Percentiles rank a stretch among this genome's conserved stretches.
phyloP scores from a whole-genome alignment of 2,329 filamentous ascomycete species.

The Nannizziopsis barbatae region DNA sequence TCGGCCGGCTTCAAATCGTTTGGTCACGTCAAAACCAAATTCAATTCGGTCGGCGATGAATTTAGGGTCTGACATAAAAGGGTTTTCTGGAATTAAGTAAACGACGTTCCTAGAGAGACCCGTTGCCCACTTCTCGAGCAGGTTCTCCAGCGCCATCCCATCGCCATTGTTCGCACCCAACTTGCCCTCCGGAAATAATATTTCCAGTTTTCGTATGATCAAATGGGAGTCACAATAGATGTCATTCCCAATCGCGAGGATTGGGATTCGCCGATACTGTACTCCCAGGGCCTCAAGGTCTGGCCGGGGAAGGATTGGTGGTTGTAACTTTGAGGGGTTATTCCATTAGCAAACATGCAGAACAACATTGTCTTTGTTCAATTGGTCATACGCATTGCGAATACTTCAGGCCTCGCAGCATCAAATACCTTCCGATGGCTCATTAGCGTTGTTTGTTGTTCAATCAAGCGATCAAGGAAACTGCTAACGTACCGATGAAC shows the following conservation, averaged over 20 bases:
- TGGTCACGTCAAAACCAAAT: constrained; percentile 36
- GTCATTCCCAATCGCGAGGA: constrained; percentile 55
- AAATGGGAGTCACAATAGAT: constrained; percentile 60
- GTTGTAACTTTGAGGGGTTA: constrained; percentile 47
- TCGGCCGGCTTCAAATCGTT: constrained; percentile 31
- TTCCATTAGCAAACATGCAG: constrained; percentile 2
- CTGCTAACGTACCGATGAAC: constrained; percentile 37
- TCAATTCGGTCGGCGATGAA: constrained; percentile 50
- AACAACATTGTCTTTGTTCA: neutral
- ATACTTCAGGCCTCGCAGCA: constrained; percentile 54
- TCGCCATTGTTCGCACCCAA: constrained; percentile 32
- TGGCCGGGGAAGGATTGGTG: constrained; percentile 53
- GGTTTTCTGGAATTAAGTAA: constrained; percentile 48
- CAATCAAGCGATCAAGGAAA: neutral
- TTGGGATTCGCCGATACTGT: constrained; percentile 57
- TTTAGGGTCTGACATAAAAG: constrained; percentile 44
- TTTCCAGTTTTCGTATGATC: constrained; percentile 55
- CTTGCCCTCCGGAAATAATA: constrained; percentile 40
- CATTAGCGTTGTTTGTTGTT: neutral
- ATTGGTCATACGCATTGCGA: constrained; percentile 51
- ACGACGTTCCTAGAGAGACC: constrained; percentile 48
- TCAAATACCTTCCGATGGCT: constrained; percentile 46
- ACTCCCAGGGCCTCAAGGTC: constrained; percentile 52
- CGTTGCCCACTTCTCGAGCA: constrained; percentile 47
- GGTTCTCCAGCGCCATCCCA: constrained; percentile 40